A percentile compares a stretch with the other conserved stretches of the same genome.
phyloP scores from a whole-genome alignment of 2,329 filamentous ascomycete genomes.

The Fusarium annulatum region DNA sequence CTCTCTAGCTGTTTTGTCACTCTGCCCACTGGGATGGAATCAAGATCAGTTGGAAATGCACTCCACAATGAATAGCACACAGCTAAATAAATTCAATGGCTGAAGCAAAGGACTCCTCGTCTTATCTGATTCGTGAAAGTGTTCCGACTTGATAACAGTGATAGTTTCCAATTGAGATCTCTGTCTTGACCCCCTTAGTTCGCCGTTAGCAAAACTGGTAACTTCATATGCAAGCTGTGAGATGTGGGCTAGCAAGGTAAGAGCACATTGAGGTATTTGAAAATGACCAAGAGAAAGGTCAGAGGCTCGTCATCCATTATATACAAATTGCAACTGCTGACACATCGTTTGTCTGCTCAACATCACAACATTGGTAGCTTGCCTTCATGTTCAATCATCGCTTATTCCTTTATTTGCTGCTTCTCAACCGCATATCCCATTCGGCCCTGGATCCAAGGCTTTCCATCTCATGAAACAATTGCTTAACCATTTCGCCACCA shows the following conservation, averaged over 20 bases:
- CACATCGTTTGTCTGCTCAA: not conserved
- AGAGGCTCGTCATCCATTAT: slow-evolving; percentile 9
- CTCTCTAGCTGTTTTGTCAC: slow-evolving; percentile 5
- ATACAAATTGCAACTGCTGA: slow-evolving; percentile 12
- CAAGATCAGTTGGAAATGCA: slow-evolving; percentile 1
- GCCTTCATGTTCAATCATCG: not conserved
- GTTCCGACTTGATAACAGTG: not conserved
- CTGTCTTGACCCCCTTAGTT: not conserved
- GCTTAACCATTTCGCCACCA: not conserved
- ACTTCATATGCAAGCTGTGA: not conserved
- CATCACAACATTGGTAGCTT: slow-evolving; percentile 1
- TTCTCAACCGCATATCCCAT: not conserved
- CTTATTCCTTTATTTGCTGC: slow-evolving; percentile 2
- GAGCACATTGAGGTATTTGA: not conserved
- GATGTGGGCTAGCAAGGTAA: not conserved
- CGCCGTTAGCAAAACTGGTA: not conserved
- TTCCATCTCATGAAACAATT: slow-evolving; percentile 11
- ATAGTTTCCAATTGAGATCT: not conserved
- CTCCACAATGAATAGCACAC: slow-evolving; percentile 1
- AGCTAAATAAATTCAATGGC: slow-evolving; percentile 31
- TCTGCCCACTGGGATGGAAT: not conserved
- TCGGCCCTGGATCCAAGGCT: slow-evolving; percentile 26
- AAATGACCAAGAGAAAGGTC: not conserved
- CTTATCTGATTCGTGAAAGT: not conserved
- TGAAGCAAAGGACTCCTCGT: not conserved